These are phyloP conservation scores for Nitzschia palea DNA, from an alignment of 108 stramenopile genomes.

Conservation along the genomic window DNA sequence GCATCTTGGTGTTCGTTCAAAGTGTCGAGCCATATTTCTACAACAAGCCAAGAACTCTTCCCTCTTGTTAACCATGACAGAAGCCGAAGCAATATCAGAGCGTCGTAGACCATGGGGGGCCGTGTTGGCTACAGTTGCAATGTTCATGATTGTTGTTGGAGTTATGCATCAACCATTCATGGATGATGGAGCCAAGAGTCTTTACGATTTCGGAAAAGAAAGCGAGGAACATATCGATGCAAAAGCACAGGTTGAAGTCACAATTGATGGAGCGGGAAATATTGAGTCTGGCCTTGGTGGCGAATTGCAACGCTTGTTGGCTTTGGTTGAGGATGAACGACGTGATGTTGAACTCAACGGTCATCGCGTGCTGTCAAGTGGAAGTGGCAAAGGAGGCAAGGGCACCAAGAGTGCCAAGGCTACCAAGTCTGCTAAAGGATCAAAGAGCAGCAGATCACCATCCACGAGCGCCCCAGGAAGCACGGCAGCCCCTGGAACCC, in stretches of 20 bases:
- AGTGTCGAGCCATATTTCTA: too few species aligned
- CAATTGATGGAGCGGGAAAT: constrained; percentile 1
- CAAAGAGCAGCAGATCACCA: too few species aligned
- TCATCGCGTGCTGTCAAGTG: background rate
- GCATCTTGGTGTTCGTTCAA: too few species aligned
- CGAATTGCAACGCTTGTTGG: background rate
- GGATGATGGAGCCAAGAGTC: background rate
- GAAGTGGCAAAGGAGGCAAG: background rate
- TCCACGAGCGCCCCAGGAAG: too few species aligned
- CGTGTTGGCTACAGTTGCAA: background rate
- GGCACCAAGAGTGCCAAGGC: background rate
- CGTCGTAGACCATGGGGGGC: constrained; percentile 1
- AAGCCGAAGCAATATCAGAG: background rate
- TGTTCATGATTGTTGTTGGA: background rate
- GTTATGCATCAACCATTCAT: constrained; percentile 4
- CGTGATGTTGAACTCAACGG: background rate
- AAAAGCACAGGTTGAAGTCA: background rate
- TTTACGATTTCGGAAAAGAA: background rate
- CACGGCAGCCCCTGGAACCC: too few species aligned
- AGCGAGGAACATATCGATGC: background rate
- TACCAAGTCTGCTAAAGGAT: background rate
- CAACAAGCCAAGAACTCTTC: too few species aligned
- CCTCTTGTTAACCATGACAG: background rate
- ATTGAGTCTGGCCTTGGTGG: background rate
- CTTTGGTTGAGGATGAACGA: background rate